Evolutionary conservation across 805 yeast genomes (phyloP).

Genomic region (Priceomyces haplophilus): DNA sequence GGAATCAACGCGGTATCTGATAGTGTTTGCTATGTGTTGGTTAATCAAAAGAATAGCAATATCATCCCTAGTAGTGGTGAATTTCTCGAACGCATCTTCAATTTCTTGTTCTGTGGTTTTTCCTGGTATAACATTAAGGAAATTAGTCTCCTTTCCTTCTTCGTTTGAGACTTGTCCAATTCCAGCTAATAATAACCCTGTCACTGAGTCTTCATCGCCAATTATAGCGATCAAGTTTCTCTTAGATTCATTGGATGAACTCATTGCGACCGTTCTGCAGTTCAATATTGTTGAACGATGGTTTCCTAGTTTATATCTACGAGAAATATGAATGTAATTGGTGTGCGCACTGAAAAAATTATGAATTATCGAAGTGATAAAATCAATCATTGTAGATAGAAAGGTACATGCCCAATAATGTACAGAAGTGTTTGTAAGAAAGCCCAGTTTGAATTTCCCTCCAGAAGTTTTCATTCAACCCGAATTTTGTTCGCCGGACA

Average conservation of each 20-base stretch:
- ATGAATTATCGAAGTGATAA: neutral
- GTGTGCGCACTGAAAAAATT: conserved; percentile 5
- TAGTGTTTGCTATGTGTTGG: conserved; percentile 91
- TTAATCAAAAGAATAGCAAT: conserved; percentile 90
- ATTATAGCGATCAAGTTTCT: conserved; percentile 87
- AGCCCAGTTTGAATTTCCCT: neutral
- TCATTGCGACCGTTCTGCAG: conserved; percentile 14
- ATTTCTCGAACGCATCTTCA: conserved; percentile 68
- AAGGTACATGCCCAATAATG: conserved; percentile 61
- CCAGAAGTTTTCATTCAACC: conserved; percentile 13
- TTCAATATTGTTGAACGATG: neutral
- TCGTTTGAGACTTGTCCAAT: conserved; percentile 77
- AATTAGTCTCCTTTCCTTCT: conserved; percentile 70
- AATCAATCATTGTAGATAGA: neutral
- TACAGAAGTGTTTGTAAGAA: conserved; percentile 42
- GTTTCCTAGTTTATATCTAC: neutral
- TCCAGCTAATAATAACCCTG: conserved; percentile 94
- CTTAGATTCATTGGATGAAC: conserved; percentile 44
- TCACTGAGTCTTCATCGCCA: conserved; percentile 97
- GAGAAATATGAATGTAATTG: neutral
- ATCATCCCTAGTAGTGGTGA: conserved; percentile 73
- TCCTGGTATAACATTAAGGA: conserved; percentile 70
- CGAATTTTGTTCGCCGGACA: conserved; percentile 62
- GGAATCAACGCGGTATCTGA: conserved; percentile 76
- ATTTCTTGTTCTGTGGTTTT: conserved; percentile 77